Percentiles rank a stretch among this genome's conserved stretches.
These are phyloP conservation scores for Asterionellopsis glacialis DNA, from an alignment of 108 stramenopile genomes.

Conservation along the genomic window DNA sequence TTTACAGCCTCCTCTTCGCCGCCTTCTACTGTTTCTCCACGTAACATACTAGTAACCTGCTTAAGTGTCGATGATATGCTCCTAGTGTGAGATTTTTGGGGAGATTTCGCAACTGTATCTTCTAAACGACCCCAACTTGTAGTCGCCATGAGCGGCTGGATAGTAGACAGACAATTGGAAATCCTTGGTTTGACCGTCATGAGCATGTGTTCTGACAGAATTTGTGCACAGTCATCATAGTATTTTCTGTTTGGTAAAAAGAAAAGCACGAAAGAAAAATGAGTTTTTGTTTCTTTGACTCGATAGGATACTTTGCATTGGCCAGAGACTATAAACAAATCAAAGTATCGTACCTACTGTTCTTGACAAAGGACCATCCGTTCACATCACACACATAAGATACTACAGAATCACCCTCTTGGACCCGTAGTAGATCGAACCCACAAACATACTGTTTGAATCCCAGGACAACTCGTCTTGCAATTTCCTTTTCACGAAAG, in stretches of 20 bases:
- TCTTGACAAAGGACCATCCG: conserved; percentile 98
- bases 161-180: conserved; percentile 61
- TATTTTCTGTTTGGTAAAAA: conserved; percentile 70
- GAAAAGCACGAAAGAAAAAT: not conserved
- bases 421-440: conserved; percentile 91
- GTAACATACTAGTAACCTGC: conserved; percentile 34
- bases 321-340: not conserved
- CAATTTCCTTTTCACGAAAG: conserved; percentile 93
- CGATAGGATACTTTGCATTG: not conserved
- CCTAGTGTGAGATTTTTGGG: conserved; percentile 3
- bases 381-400: conserved; percentile 99
- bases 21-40: conserved; percentile 19
- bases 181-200: conserved; percentile 76
- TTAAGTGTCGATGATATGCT: conserved; percentile 2
- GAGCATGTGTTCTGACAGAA: conserved; percentile 87
- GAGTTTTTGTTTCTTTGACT: not conserved
- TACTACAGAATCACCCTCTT: conserved; percentile 72
- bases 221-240: conserved; percentile 92
- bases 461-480: conserved; percentile 80
- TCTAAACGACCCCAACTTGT: conserved; percentile 9
- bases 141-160: conserved; percentile 43
- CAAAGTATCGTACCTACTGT: conserved; percentile 50
- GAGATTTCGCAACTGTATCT: conserved; percentile 3
- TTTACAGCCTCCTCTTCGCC: not conserved
- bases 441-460: conserved; percentile 98